Percentiles rank a stretch among this genome's conserved stretches.
phyloP scores from a whole-genome alignment of 179 eudicot genomes.

The Carnegiea gigantea region DNA sequence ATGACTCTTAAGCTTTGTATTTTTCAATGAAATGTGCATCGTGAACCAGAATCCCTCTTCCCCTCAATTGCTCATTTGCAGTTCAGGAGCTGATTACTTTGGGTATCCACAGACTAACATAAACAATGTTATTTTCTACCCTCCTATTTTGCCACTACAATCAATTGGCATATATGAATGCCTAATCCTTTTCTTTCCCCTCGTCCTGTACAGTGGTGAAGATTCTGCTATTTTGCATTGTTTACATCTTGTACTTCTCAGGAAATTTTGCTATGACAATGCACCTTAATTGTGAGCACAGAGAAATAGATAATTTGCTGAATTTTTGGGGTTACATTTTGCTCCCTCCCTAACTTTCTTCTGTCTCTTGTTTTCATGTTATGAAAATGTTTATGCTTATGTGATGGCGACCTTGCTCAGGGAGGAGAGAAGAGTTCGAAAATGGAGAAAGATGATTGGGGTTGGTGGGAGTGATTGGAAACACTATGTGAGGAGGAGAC shows the following conservation, averaged over 20 bases:
- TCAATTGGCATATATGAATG: neutral
- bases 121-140: neutral
- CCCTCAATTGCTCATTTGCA: neutral
- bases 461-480: constrained; percentile 98
- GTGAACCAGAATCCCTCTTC: neutral
- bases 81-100: neutral
- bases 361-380: neutral
- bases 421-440: constrained; percentile 86
- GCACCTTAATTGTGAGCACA: neutral
- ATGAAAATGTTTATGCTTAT: constrained; percentile 15
- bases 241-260: neutral
- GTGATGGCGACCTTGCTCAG: constrained; percentile 35
- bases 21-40: neutral
- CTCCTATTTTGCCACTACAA: neutral
- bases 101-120: neutral
- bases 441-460: constrained; percentile 99
- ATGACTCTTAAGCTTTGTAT: constrained; percentile 1
- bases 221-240: neutral
- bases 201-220: neutral
- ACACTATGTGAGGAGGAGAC: constrained; percentile 78
- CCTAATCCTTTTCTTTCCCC: neutral
- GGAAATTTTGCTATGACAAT: neutral
- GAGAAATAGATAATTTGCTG: neutral
- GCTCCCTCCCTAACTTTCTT: neutral
- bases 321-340: neutral